phyloP scores from a whole-genome alignment of 139 green algal genomes.

The Closterium sp. region DNA sequence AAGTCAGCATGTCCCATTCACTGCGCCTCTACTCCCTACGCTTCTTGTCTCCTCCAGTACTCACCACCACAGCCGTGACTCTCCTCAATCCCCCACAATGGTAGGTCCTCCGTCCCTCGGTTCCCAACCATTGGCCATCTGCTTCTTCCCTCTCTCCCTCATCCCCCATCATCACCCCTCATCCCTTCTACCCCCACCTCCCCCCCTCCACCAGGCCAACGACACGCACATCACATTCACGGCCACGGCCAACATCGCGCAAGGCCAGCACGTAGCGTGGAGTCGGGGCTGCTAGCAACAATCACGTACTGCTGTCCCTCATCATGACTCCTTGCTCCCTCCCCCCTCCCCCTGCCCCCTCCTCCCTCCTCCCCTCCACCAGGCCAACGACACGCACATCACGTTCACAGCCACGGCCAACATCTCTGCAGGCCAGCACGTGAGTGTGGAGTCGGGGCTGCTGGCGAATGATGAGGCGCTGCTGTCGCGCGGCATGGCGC shows the following conservation, averaged over 20 bases:
- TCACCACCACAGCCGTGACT: not conserved
- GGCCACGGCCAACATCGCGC: not conserved
- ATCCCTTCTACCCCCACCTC: not conserved
- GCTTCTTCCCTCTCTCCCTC: no score
- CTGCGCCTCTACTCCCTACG: not conserved
- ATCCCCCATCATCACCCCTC: not conserved
- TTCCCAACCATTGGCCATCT: not conserved
- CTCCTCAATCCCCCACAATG: not conserved
- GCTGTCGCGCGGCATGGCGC: not conserved
- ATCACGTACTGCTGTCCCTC: no score
- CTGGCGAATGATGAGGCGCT: not conserved
- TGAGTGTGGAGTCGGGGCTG: not conserved
- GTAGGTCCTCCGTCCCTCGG: not conserved
- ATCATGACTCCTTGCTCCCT: not conserved
- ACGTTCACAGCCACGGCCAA: not conserved
- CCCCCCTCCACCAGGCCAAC: not conserved
- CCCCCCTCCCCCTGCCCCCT: not conserved
- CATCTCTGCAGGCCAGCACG: not conserved
- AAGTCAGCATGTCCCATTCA: no score
- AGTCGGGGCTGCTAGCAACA: not conserved
- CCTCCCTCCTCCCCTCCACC: not conserved
- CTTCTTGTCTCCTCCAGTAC: no score
- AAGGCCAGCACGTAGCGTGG: not conserved
- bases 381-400: not conserved
- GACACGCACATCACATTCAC: not conserved